phyloP scores from a whole-genome alignment of 2,329 filamentous ascomycete genomes.

The Fusarium solani-melongenae region DNA sequence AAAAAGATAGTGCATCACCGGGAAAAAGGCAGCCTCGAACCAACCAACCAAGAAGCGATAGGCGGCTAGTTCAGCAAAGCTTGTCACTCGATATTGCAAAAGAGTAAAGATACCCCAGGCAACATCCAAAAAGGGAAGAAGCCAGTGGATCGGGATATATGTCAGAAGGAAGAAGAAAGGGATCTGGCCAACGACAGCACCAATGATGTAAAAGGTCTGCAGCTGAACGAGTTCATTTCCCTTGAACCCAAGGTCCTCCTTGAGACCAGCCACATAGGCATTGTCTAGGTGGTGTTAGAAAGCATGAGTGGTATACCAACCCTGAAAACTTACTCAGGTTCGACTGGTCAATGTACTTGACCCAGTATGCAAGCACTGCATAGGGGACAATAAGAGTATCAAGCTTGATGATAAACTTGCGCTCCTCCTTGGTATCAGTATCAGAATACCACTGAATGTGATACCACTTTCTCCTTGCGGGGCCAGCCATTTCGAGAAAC shows the following conservation, averaged over 20 bases:
- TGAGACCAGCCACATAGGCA: conserved; percentile 65
- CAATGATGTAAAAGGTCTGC: conserved; percentile 60
- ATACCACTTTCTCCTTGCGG: conserved; percentile 23
- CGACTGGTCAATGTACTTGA: conserved; percentile 43
- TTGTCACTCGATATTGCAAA: conserved; percentile 61
- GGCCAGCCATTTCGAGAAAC: conserved; percentile 6
- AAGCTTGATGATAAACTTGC: conserved; percentile 52
- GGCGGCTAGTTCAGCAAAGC: conserved; percentile 61
- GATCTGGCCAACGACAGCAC: conserved; percentile 62
- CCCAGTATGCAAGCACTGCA: conserved; percentile 40
- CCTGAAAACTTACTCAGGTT: conserved; percentile 31
- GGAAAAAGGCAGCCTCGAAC: conserved; percentile 60
- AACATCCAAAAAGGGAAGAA: conserved; percentile 63
- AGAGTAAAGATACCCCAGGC: conserved; percentile 68
- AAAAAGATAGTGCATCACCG: conserved; percentile 53
- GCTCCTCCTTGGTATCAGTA: conserved; percentile 17
- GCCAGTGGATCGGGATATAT: conserved; percentile 57
- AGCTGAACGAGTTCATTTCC: conserved; percentile 67
- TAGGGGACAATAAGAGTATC: conserved; percentile 62
- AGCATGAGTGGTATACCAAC: background rate
- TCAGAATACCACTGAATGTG: conserved; percentile 22
- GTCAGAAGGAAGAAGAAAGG: conserved; percentile 65
- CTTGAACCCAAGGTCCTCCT: conserved; percentile 61
- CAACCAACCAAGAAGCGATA: conserved; percentile 66
- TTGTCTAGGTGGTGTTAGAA: conserved; percentile 52